Conservation (phyloP, 345 rosid genomes). For the Eucalyptus pauciflora region DNA sequence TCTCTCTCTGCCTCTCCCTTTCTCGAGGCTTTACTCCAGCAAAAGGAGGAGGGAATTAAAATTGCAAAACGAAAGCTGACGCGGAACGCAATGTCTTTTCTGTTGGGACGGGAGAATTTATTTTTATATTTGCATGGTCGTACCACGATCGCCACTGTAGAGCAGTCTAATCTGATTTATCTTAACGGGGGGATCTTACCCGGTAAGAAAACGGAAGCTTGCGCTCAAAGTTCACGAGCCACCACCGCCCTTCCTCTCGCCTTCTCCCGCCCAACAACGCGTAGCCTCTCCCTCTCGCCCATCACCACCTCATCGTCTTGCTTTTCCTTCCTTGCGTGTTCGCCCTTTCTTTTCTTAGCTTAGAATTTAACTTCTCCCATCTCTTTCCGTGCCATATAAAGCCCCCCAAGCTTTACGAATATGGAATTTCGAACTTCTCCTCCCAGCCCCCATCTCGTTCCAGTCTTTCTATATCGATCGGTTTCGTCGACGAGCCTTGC, state of each 20-base stretch:
- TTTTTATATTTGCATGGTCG: background rate
- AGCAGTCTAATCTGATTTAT: background rate
- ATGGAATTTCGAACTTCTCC: background rate
- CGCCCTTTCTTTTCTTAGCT: conserved; percentile 17
- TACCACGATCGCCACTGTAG: background rate
- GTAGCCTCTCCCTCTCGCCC: conserved; percentile 24
- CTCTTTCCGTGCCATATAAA: background rate
- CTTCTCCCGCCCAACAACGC: background rate
- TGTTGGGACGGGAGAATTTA: background rate
- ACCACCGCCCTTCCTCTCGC: conserved; percentile 2
- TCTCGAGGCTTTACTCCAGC: background rate
- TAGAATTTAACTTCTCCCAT: conserved; percentile 11
- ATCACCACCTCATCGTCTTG: background rate
- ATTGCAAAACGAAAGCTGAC: background rate
- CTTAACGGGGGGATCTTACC: background rate
- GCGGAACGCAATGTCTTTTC: background rate
- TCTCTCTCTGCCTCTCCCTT: background rate
- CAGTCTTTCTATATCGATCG: background rate
- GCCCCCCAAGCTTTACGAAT: background rate
- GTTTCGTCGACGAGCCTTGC: background rate
- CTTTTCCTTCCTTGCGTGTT: background rate
- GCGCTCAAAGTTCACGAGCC: conserved; percentile 12
- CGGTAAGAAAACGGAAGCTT: conserved; percentile 14
- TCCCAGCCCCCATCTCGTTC: conserved; percentile 13
- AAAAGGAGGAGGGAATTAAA: background rate